phyloP scores from a whole-genome alignment of 176 grass and related monocot genomes.

The Neostapfia colusana region DNA sequence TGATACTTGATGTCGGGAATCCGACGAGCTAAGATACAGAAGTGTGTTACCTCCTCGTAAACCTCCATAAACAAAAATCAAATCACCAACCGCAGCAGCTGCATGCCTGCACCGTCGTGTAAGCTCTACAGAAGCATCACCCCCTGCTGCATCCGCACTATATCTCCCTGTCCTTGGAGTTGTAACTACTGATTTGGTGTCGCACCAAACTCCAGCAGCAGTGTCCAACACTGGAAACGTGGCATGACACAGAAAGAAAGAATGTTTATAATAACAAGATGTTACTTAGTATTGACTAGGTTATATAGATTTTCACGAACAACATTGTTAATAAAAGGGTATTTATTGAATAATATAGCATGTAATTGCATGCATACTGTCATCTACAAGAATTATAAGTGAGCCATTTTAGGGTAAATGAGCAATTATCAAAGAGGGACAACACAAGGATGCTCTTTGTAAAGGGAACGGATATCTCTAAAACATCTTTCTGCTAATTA shows the following conservation, averaged over 20 bases:
- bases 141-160: slow-evolving; percentile 86
- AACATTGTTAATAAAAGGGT: slow-evolving; percentile 14
- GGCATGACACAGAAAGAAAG: slow-evolving; percentile 23
- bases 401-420: slow-evolving; percentile 1
- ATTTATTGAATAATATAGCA: slow-evolving; percentile 3
- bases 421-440: background rate
- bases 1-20: background rate
- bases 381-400: slow-evolving; percentile 17
- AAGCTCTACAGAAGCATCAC: slow-evolving; percentile 87
- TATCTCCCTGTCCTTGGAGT: slow-evolving; percentile 93
- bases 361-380: background rate
- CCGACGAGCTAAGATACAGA: slow-evolving; percentile 18
- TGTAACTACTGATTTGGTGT: slow-evolving; percentile 92
- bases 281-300: background rate
- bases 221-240: slow-evolving; percentile 84
- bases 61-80: slow-evolving; percentile 98
- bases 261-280: background rate
- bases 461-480: slow-evolving; percentile 22
- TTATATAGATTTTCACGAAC: background rate
- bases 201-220: slow-evolving; percentile 97
- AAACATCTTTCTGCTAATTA: slow-evolving; percentile 7
- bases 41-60: slow-evolving; percentile 79
- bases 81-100: slow-evolving; percentile 94
- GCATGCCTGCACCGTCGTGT: slow-evolving; percentile 93
- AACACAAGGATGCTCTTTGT: background rate